Percentiles rank a stretch among this genome's conserved stretches.
These are phyloP conservation scores for Hemileia vastatrix DNA, from an alignment of 1,284 basidiomycete species.

Conservation along the genomic window DNA sequence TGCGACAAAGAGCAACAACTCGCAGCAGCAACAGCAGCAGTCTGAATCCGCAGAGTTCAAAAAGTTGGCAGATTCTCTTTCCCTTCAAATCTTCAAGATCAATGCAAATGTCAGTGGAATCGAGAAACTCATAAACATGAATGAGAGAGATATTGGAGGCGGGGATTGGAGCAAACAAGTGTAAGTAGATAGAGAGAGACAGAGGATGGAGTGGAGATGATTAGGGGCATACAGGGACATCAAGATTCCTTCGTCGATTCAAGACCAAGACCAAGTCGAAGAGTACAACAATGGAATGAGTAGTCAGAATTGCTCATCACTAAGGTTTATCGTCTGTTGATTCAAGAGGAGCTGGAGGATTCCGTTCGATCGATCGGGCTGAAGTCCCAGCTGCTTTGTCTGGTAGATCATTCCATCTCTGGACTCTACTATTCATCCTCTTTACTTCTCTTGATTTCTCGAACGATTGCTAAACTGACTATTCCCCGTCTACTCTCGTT, in stretches of 20 bases:
- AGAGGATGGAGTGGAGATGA: background rate
- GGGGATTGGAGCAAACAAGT: constrained; percentile 62
- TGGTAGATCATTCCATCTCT: constrained; percentile 1
- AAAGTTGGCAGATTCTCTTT: constrained; percentile 73
- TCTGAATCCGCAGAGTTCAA: constrained; percentile 57
- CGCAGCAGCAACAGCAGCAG: constrained; percentile 23
- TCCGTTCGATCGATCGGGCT: no score
- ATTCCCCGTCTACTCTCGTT: background rate
- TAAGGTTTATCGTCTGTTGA: no score
- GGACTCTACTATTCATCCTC: background rate
- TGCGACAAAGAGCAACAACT: constrained; percentile 14
- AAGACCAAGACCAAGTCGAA: no score
- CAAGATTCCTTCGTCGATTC: no score
- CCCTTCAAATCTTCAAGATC: constrained; percentile 96
- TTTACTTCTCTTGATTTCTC: constrained; percentile 29
- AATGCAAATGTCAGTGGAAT: constrained; percentile 94
- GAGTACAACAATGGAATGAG: no score
- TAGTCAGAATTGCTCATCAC: no score
- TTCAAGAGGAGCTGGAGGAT: no score
- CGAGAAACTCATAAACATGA: constrained; percentile 77
- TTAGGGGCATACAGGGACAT: no score
- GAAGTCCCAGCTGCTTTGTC: no score
- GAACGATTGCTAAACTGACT: background rate
- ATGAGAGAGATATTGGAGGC: constrained; percentile 70
- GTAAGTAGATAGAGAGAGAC: constrained; percentile 50